Conservation (phyloP, 768 basidiomycete genomes). For the Multifurca ochricompacta region DNA sequence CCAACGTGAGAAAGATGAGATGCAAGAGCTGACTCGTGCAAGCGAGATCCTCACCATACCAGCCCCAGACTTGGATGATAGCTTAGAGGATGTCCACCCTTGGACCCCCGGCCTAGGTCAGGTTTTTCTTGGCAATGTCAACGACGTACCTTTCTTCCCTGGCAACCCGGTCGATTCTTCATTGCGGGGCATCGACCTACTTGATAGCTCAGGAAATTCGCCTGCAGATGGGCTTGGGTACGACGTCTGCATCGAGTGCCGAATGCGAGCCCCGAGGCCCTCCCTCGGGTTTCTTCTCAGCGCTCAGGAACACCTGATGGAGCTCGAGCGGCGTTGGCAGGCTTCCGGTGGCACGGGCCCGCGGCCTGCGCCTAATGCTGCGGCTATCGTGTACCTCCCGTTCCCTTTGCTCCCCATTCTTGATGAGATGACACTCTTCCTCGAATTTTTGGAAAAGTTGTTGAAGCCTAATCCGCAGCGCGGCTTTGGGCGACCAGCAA, state of each 20-base stretch:
- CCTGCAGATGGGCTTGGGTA: conserved; percentile 55
- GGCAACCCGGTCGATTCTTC: conserved; percentile 5
- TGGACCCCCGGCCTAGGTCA: conserved; percentile 44
- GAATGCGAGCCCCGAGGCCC: conserved; percentile 73
- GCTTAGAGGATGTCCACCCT: conserved; percentile 32
- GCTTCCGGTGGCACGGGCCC: conserved; percentile 34
- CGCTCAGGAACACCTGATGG: conserved; percentile 66
- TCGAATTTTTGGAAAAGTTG: conserved; percentile 62
- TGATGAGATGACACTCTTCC: conserved; percentile 50
- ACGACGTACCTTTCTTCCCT: conserved; percentile 52
- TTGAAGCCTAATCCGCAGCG: conserved; percentile 37
- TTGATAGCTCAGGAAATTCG: conserved; percentile 34
- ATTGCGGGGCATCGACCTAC: conserved; percentile 26
- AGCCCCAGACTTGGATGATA: conserved; percentile 21
- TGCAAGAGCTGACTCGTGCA: conserved; percentile 78
- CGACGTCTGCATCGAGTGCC: conserved; percentile 84
- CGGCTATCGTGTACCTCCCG: conserved; percentile 62
- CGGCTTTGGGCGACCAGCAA: conserved; percentile 41
- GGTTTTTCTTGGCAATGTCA: conserved; percentile 75
- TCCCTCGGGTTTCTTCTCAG: conserved; percentile 55
- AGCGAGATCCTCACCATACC: conserved; percentile 59
- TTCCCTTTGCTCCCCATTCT: conserved; percentile 62
- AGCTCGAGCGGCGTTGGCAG: conserved; percentile 55
- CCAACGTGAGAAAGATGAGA: conserved; percentile 80
- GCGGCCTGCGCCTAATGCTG: conserved; percentile 65